Conservation (phyloP, 2,329 filamentous ascomycete species). For the Claviceps lovelessii region DNA sequence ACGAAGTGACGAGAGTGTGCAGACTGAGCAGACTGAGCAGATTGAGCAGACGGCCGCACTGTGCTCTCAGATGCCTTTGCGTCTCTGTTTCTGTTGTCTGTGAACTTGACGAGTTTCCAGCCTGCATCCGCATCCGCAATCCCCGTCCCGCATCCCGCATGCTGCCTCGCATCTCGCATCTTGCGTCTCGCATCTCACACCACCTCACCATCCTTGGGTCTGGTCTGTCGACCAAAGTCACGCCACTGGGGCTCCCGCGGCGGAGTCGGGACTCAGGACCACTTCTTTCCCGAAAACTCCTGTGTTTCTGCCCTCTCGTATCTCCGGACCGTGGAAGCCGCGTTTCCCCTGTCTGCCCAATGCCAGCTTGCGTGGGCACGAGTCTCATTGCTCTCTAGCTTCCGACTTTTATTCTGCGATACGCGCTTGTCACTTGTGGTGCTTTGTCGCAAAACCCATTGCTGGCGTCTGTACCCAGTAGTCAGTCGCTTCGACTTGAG, state of each 20-base stretch:
- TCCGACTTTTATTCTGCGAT: not conserved
- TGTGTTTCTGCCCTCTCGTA: not conserved
- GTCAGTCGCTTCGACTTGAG: not conserved
- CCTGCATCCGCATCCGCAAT: not conserved
- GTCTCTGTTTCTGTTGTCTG: not conserved
- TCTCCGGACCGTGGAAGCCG: not conserved
- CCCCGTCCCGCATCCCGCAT: not conserved
- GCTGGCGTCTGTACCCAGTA: not conserved
- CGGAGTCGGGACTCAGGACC: not conserved
- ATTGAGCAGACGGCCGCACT: not conserved
- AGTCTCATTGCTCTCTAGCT: not conserved
- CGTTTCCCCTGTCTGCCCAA: not conserved
- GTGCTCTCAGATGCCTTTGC: not conserved
- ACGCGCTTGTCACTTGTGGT: not conserved
- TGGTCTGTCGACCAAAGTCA: not conserved
- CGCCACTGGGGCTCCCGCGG: constrained; percentile 1
- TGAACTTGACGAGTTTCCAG: not conserved
- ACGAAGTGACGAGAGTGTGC: not conserved
- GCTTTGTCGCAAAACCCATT: not conserved
- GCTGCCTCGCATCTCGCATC: not conserved
- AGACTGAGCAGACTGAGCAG: not conserved
- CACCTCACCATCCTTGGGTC: not conserved
- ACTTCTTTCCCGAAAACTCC: not conserved
- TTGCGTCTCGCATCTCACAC: not conserved
- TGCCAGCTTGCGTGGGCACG: not conserved